Base-by-base conservation (phyloP, 1,139 yeast species). In the Pichia sp. region DNA sequence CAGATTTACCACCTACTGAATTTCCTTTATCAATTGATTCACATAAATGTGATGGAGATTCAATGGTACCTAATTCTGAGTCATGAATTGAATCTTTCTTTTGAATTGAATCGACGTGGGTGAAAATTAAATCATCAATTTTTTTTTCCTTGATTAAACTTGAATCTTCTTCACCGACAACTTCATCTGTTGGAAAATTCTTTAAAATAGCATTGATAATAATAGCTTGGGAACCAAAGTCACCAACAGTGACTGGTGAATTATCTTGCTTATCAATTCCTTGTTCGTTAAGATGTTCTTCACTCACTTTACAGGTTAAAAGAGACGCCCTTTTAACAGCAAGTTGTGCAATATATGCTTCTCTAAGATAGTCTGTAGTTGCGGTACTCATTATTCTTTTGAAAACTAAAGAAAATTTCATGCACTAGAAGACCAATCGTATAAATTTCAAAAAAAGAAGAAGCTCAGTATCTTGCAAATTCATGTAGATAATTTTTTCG, bases 181-280 rank as follows among this genome's bases (percentile, higher is more conserved):
- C 78, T 47, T 79, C 80, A 60, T 91, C 98, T 5, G 59, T 51
- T 3, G 96, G 96, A 66, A 91, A 91, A 50, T 80, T 83, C 43
- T 75, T 63, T 54, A 76, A 74, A 49, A 91, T 74, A 3, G 96
- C 93, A 47, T 85, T 76, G 63, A 87, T 89, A 45, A 91, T 80
- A 38, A 91, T 76, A 0, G 96, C 96, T 59, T 91, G 99, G 0
- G 96, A 91, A 5, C 95, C 96, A 60, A 83, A 91, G 60, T 91
- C 99, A 19, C 97, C 98, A 38, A 91, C 74, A 1, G 99, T 91
- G 13, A 91, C 99, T 1, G 99, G 99, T 2, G 96, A 86, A 51
- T 80, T 78, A 60, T 91, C 99, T 30, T 76, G 74, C 58, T 91
- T 91, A 49, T 88, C 82, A 50, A 87, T 79, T 1, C 89, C 80